Base-by-base conservation (phyloP, 176 grass and related monocot species). In the Phyllostachys edulis region DNA sequence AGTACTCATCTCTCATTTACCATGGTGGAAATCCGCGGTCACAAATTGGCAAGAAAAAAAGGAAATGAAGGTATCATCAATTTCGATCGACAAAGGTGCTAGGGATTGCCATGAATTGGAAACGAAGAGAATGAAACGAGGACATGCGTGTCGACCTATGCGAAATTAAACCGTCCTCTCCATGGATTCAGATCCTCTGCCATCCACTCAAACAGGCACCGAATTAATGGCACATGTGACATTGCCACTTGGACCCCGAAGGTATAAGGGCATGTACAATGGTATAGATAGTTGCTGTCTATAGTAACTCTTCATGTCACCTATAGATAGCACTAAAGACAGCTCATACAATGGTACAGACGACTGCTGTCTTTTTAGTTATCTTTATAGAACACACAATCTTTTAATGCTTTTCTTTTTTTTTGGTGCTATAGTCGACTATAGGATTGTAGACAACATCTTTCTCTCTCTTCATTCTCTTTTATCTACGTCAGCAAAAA, bases 151-250 rank as follows among this genome's bases (percentile, higher is more conserved):
- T 1, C 59, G 29, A 17, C 32, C 29, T 17, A 8, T 8, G 2
- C 32, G 32, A 37, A 37, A 67, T 67, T 67, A 38, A 27, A 23
- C 56, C n/a, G 0, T 62, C 73, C 12, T 39, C 32, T 0, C 29
- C 75, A 63, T 63, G 60, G 24, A 78, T 49, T 72, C 67, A 72
- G 52, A 72, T 72, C 51, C 52, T 82, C 18, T 11, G 26, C 1
- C n/a, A 16, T 62, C 47, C 46, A 10, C 2, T 20, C 4, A 29
- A 42, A 38, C 61, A 41, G 13, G 9, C n/a, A 10, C n/a, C 10
- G 12, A 7, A 15, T 77, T 68, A 44, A 47, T 8, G 73, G 63
- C 39, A 78, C 73, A 69, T 85, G 63, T 47, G 40, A 14, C 9
- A 5, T 34, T 36, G 76, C 59, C 18, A 7, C 12, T 0, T 3